These are phyloP conservation scores for Vaccinium vitisidaea DNA, from an alignment of 148 eudicot genomes.

Conservation along the genomic window DNA sequence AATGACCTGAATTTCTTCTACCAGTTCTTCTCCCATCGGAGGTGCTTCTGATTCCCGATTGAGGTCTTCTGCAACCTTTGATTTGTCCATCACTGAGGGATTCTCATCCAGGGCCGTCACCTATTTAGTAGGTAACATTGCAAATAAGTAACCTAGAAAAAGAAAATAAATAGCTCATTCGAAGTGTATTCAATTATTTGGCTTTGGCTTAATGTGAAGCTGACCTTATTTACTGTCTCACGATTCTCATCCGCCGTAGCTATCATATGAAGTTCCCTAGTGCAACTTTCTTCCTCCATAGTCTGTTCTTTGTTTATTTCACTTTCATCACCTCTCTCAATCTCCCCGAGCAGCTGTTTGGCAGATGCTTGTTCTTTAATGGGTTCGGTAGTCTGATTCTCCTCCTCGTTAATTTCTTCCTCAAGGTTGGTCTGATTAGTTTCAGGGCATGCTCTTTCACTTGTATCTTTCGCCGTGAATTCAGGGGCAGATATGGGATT, in stretches of 20 bases:
- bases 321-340: conserved; percentile 14
- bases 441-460: background rate
- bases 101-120: background rate
- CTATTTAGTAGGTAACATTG: conserved; percentile 7
- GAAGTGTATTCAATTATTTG: background rate
- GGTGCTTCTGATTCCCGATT: conserved; percentile 20
- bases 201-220: background rate
- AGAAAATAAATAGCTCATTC: background rate
- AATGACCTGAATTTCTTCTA: background rate
- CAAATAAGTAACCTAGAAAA: background rate
- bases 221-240: conserved; percentile 22
- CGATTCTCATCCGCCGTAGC: background rate
- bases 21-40: background rate
- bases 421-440: background rate
- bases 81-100: background rate
- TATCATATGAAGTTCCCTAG: background rate
- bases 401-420: background rate
- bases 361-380: background rate
- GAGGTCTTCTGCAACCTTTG: conserved; percentile 13
- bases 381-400: background rate
- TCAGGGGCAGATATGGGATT: conserved; percentile 1
- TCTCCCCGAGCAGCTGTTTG: conserved; percentile 16
- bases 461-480: background rate
- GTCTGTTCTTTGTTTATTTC: conserved; percentile 10
- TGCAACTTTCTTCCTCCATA: conserved; percentile 9